A percentile compares a stretch with the other conserved stretches of the same genome.
Evolutionary conservation across 2,329 filamentous ascomycete genomes (phyloP).

Genomic region (Cordyceps cicadae): DNA sequence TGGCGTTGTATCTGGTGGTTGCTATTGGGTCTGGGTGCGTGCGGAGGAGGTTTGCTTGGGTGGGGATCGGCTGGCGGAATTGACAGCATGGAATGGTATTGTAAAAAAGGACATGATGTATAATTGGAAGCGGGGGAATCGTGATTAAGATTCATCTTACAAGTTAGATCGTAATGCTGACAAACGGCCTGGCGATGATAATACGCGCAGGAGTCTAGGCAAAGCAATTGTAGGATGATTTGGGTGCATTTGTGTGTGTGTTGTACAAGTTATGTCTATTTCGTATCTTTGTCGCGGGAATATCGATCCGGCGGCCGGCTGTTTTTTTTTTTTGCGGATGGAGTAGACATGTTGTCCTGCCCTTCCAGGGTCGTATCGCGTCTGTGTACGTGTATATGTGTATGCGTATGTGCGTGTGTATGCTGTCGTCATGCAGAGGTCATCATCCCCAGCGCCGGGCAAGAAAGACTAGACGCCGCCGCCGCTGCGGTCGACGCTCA

Average conservation of each 20-base stretch:
- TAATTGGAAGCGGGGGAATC: background rate
- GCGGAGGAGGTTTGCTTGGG: background rate
- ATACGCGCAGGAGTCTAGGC: background rate
- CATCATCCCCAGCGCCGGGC: background rate
- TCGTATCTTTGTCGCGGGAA: background rate
- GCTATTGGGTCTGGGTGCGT: background rate
- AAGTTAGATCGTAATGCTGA: background rate
- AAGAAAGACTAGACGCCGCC: conserved; percentile 28
- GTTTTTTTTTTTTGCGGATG: background rate
- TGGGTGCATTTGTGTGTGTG: background rate
- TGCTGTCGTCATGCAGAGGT: background rate
- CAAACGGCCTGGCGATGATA: background rate
- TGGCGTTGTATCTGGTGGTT: background rate
- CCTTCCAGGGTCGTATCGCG: background rate
- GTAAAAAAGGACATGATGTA: background rate
- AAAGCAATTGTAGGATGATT: background rate
- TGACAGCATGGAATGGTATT: background rate
- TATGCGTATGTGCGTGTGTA: background rate
- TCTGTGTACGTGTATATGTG: background rate
- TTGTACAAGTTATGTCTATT: background rate
- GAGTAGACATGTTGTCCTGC: background rate
- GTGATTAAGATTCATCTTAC: background rate
- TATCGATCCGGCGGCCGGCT: background rate
- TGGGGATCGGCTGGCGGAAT: background rate
- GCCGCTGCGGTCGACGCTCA: conserved; percentile 45